Evolutionary conservation across 1,284 basidiomycete species (phyloP).

Genomic region (Cerrena zonata): DNA sequence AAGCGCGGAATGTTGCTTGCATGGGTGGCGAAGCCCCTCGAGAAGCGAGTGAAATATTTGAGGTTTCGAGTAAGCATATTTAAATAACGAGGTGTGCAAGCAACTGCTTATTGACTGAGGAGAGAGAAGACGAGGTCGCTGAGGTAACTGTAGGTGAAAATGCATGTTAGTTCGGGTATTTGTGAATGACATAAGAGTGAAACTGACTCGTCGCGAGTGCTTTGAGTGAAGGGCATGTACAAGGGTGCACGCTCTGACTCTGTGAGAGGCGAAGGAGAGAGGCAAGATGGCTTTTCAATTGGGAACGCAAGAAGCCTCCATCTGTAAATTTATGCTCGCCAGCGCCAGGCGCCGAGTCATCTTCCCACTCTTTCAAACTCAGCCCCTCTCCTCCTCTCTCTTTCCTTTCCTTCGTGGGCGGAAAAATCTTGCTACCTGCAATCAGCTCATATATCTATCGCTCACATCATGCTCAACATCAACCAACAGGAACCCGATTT

Average conservation of each 20-base stretch:
- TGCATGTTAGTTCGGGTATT: constrained; percentile 12
- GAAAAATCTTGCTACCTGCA: too few relatives aligned
- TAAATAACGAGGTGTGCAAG: constrained; percentile 10
- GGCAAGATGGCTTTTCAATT: too few relatives aligned
- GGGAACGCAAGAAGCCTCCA: too few relatives aligned
- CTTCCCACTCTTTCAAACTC: too few relatives aligned
- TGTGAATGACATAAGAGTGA: constrained; percentile 11
- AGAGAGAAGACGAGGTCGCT: constrained; percentile 82
- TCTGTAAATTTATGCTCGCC: too few relatives aligned
- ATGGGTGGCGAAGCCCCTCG: constrained; percentile 63
- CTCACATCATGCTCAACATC: too few relatives aligned
- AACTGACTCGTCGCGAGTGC: constrained; percentile 78
- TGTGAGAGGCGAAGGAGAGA: too few relatives aligned
- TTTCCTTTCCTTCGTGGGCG: too few relatives aligned
- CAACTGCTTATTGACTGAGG: constrained; percentile 47
- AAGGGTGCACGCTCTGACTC: constrained; percentile 32
- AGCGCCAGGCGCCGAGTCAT: too few relatives aligned
- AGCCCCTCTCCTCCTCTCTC: too few relatives aligned
- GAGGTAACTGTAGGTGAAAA: constrained; percentile 55
- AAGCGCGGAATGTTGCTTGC: constrained; percentile 25
- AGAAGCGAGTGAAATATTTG: constrained; percentile 42
- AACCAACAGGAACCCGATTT: too few relatives aligned
- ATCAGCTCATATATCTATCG: too few relatives aligned
- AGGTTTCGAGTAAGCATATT: constrained; percentile 55
- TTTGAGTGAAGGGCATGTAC: constrained; percentile 79